A percentile compares a stretch with the other conserved stretches of the same genome.
Conservation (phyloP, 441 rosid genomes). For the Capsella rubella region DNA sequence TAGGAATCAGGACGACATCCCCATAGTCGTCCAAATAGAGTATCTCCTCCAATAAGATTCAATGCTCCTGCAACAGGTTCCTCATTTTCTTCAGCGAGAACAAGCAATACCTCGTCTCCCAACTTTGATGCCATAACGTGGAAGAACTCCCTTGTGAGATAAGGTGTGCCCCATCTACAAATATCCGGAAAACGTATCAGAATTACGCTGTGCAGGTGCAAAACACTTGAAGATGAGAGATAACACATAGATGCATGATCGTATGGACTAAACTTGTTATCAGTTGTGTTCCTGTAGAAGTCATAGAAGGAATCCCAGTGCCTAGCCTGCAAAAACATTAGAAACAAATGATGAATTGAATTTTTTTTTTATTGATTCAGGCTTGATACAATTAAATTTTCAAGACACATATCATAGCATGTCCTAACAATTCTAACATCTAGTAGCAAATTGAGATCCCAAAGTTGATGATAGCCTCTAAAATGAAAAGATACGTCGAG, state of each 20-base stretch:
- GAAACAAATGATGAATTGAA: constrained; percentile 14
- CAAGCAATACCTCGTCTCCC: constrained; percentile 78
- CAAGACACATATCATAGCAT: background rate
- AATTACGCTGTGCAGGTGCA: constrained; percentile 9
- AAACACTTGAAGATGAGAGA: background rate
- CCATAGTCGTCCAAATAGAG: constrained; percentile 91
- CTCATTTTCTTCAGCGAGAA: constrained; percentile 86
- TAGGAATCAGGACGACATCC: constrained; percentile 83
- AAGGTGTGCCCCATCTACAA: constrained; percentile 92
- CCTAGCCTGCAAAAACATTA: constrained; percentile 62
- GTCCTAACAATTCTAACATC: constrained; percentile 9
- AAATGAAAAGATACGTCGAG: background rate
- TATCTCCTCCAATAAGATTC: constrained; percentile 92
- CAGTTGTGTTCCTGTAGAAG: constrained; percentile 91
- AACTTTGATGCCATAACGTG: constrained; percentile 81
- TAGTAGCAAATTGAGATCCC: constrained; percentile 7
- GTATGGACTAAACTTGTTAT: constrained; percentile 75
- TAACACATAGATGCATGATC: background rate
- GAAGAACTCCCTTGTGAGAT: constrained; percentile 90
- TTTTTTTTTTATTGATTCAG: background rate
- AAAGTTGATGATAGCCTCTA: constrained; percentile 2
- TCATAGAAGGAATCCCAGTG: constrained; percentile 95
- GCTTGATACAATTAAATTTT: background rate
- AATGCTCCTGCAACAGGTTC: constrained; percentile 95
- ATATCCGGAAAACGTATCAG: constrained; percentile 3